Conservation (phyloP, 257 asterid species). For the Primulina tabacum region DNA sequence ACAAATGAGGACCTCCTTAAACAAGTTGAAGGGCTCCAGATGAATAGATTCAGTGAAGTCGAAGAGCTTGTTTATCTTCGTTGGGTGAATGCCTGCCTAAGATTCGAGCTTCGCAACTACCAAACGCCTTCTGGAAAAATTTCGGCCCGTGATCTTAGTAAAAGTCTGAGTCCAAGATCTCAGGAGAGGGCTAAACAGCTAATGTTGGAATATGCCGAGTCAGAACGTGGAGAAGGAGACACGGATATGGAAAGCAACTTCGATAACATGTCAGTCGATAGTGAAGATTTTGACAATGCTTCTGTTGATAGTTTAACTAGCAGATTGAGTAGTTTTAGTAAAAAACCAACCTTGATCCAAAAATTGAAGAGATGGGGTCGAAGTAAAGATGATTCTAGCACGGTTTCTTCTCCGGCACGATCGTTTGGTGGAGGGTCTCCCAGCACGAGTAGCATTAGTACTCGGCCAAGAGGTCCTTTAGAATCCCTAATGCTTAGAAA, state of each 20-base stretch:
- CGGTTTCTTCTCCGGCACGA: slow-evolving; percentile 72
- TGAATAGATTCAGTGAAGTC: slow-evolving; percentile 93
- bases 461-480: slow-evolving; percentile 64
- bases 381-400: slow-evolving; percentile 66
- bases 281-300: slow-evolving; percentile 78
- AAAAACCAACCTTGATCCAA: slow-evolving; percentile 73
- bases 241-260: slow-evolving; percentile 88
- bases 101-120: slow-evolving; percentile 84
- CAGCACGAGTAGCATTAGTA: slow-evolving; percentile 44
- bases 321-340: slow-evolving; percentile 64
- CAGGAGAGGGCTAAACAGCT: slow-evolving; percentile 86
- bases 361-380: slow-evolving; percentile 89
- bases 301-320: slow-evolving; percentile 74
- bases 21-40: slow-evolving; percentile 97
- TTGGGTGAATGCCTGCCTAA: slow-evolving; percentile 92
- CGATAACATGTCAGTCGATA: slow-evolving; percentile 76
- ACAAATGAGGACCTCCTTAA: slow-evolving; percentile 79
- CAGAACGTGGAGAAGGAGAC: slow-evolving; percentile 95
- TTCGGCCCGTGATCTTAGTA: slow-evolving; percentile 81
- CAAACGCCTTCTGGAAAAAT: slow-evolving; percentile 72
- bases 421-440: slow-evolving; percentile 74
- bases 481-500: slow-evolving; percentile 87
- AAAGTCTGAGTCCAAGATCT: slow-evolving; percentile 82
- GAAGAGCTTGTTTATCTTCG: slow-evolving; percentile 98
- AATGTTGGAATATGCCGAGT: slow-evolving; percentile 87